Evolutionary conservation across 2,329 filamentous ascomycete species (phyloP), one percentile per base, ranked within the genome.

Genomic region (Penicillium occitanis): DNA sequence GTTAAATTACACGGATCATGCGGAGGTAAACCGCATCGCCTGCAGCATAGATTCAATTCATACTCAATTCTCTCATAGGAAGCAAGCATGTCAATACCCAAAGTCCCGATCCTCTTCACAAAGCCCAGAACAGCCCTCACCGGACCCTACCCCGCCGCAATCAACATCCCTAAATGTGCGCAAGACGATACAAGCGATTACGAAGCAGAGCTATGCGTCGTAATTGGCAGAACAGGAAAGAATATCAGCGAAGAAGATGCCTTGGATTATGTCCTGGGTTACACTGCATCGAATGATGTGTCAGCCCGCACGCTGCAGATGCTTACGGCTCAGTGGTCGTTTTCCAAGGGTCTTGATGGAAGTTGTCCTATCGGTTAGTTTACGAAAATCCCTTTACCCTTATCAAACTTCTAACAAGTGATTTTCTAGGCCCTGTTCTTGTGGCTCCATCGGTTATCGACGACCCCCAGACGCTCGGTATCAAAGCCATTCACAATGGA

Each of bases 231-330:
- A 64, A 30, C 77, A 0, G 85, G 83, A 0, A 82, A 79, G 57
- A 74, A 75, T 1, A 78, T 87, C 44, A 51, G 67, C 0, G 79
- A 83, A 58, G 68, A 74, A 1, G 74, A 84, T 66, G 85, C 85
- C 0, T 76, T 80, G 77, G 75, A 82, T 14, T 71, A 86, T 70
- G 82, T 87, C 1, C 86, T 84, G 83, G 85, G 85, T 0, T 87
- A 82, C 67, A 86, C 84, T 0, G 51, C 50, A 10, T 33, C 28
- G 51, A 55, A 33, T 55, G 51, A 33, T 35, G 51, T 55, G 25
- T 33, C 28, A 10, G 28, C 51, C 13, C 46, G 46, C 46, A 28
- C 19, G 4, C 14, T 50, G 13, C 46, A 50, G 46, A 28, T 50
- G 46, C 46, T 50, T 28, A 50, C 46, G 22, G 22, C 46, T 28